Percentiles rank a stretch among this genome's conserved stretches.
Conservation (phyloP, 1,284 basidiomycete genomes). For the Sparassis latifolia region DNA sequence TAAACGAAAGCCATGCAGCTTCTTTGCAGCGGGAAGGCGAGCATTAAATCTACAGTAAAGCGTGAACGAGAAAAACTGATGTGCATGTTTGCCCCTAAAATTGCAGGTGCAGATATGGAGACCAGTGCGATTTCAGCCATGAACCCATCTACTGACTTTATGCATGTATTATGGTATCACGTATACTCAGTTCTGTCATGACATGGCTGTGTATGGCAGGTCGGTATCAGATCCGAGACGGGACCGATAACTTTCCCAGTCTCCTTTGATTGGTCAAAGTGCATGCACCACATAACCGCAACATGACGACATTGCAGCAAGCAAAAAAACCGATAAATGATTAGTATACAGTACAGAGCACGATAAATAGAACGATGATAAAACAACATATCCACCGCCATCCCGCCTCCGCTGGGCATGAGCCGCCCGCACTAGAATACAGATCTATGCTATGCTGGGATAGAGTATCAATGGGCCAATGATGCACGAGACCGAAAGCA, state of each 20-base stretch:
- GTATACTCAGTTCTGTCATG: not conserved
- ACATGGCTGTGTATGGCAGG: not conserved
- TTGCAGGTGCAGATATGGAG: constrained; percentile 77
- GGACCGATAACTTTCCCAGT: not conserved
- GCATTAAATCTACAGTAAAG: constrained; percentile 41
- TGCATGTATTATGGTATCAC: constrained; percentile 4
- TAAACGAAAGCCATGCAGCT: constrained; percentile 82
- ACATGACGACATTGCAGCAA: constrained; percentile 4
- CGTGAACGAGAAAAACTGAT: constrained; percentile 44
- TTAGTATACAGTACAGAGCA: constrained; percentile 29
- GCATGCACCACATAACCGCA: not conserved
- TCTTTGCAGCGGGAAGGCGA: constrained; percentile 85
- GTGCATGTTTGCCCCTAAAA: constrained; percentile 25
- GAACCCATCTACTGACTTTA: constrained; percentile 30
- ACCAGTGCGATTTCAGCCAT: constrained; percentile 78
- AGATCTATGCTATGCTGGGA: constrained; percentile 39
- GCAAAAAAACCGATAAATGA: constrained; percentile 9
- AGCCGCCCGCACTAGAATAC: constrained; percentile 28
- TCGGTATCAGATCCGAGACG: constrained; percentile 2
- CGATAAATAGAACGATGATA: constrained; percentile 28
- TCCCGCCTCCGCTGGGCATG: constrained; percentile 6
- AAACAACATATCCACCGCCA: constrained; percentile 21
- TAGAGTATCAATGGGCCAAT: constrained; percentile 26
- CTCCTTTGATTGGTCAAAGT: not conserved
- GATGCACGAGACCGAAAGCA: constrained; percentile 25